A percentile compares a stretch with the other conserved stretches of the same genome.
These are phyloP conservation scores for Apiospora saccharicola DNA, from an alignment of 2,329 filamentous ascomycete species.

Conservation along the genomic window DNA sequence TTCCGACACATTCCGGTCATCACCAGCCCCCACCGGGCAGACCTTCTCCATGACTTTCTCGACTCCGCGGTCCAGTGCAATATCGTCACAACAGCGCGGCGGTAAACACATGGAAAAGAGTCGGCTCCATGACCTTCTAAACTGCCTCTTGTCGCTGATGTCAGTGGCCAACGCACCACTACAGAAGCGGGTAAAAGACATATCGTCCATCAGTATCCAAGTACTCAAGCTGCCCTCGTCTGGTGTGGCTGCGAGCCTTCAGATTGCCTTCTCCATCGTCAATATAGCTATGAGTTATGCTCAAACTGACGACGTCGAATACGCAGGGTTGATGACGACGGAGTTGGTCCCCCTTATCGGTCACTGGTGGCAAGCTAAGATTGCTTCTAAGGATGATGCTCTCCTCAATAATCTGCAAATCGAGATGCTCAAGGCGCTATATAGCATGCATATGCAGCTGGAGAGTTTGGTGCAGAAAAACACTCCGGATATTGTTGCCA, in stretches of 20 bases:
- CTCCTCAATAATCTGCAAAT: conserved; percentile 72
- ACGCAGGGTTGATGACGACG: conserved; percentile 66
- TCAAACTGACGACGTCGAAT: conserved; percentile 71
- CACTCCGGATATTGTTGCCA: conserved; percentile 48
- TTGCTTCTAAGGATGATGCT: conserved; percentile 63
- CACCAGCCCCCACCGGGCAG: conserved; percentile 49
- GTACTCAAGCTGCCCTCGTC: conserved; percentile 67
- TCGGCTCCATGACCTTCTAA: conserved; percentile 63
- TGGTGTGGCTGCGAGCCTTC: conserved; percentile 70
- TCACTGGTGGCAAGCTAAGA: conserved; percentile 79
- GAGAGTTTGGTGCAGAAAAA: conserved; percentile 60
- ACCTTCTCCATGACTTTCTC: conserved; percentile 40
- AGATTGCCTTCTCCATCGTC: conserved; percentile 76
- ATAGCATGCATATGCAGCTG: conserved; percentile 69
- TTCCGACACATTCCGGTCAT: conserved; percentile 49
- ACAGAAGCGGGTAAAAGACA: conserved; percentile 58
- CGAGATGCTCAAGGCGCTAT: conserved; percentile 78
- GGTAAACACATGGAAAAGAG: conserved; percentile 42
- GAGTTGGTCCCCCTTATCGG: conserved; percentile 75
- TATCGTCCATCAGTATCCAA: conserved; percentile 64
- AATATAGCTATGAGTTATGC: conserved; percentile 73
- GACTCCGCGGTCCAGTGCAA: conserved; percentile 40
- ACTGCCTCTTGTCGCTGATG: conserved; percentile 71
- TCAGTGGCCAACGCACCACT: conserved; percentile 74
- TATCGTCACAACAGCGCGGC: conserved; percentile 32